Evolutionary conservation across 208 protist genomes (phyloP).

Genomic region (Jaenimonas drosophilae): DNA sequence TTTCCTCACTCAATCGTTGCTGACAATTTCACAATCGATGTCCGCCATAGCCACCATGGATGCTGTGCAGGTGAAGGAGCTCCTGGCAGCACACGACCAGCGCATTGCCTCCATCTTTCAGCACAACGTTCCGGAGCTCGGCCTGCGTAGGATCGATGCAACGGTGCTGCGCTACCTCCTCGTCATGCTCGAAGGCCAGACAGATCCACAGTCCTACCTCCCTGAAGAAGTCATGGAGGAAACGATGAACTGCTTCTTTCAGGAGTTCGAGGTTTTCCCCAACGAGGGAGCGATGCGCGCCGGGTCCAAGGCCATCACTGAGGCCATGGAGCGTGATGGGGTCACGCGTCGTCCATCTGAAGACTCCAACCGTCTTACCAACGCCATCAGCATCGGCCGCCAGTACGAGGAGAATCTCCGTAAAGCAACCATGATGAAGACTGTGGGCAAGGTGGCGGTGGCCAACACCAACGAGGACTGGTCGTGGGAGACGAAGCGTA

Average conservation of each 20-base stretch:
- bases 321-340: constrained; percentile 40
- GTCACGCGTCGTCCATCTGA: constrained; percentile 64
- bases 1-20: not conserved
- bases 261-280: constrained; percentile 63
- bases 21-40: not conserved
- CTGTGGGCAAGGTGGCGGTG: constrained; percentile 61
- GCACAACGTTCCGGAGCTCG: constrained; percentile 52
- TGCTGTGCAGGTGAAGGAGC: constrained; percentile 26
- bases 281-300: constrained; percentile 22
- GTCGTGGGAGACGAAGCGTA: constrained; percentile 85
- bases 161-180: constrained; percentile 80
- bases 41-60: constrained; percentile 40
- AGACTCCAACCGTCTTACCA: constrained; percentile 54
- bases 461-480: constrained; percentile 88
- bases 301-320: constrained; percentile 29
- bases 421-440: constrained; percentile 73
- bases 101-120: constrained; percentile 55
- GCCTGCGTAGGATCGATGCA: constrained; percentile 54
- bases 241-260: constrained; percentile 63
- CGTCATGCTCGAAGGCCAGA: constrained; percentile 83
- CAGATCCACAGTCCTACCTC: constrained; percentile 63
- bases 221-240: constrained; percentile 64
- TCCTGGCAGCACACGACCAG: constrained; percentile 45
- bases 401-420: constrained; percentile 85
- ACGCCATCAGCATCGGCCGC: constrained; percentile 74